Percentiles rank a stretch among this genome's conserved stretches.
phyloP scores from a whole-genome alignment of 257 asterid species.

The Scutellaria baicalensis region DNA sequence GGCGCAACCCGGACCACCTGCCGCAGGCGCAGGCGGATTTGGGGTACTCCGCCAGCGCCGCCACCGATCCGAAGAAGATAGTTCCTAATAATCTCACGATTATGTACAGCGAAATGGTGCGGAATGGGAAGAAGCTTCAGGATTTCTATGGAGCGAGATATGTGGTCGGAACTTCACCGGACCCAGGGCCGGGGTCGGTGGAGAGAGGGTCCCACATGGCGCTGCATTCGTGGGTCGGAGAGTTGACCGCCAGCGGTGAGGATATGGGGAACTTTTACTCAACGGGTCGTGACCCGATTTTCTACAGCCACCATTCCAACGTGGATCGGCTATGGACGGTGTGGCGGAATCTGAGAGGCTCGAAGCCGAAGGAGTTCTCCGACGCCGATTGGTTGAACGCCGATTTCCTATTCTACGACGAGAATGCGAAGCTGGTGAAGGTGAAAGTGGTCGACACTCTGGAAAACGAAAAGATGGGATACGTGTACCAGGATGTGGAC shows the following conservation, averaged over 20 bases:
- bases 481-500: conserved; percentile 23
- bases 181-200: conserved; percentile 35
- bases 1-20: conserved; percentile 22
- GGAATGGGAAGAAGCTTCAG: conserved; percentile 17
- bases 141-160: conserved; percentile 35
- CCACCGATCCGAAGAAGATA: conserved; percentile 17
- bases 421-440: conserved; percentile 31
- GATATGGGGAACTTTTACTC: conserved; percentile 52
- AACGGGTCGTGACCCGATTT: conserved; percentile 25
- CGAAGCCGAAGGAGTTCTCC: conserved; percentile 16
- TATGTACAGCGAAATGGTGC: conserved; percentile 39
- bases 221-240: conserved; percentile 35
- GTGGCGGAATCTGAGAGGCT: conserved; percentile 28
- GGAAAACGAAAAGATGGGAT: conserved; percentile 30
- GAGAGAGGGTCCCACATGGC: conserved; percentile 38
- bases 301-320: conserved; percentile 36
- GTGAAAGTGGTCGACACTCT: conserved; percentile 24
- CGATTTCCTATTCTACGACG: conserved; percentile 34
- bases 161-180: conserved; percentile 20
- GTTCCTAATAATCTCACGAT: conserved; percentile 20
- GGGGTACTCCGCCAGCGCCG: conserved; percentile 14
- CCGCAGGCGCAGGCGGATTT: conserved; percentile 29
- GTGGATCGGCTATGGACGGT: conserved; percentile 43
- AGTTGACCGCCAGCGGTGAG: conserved; percentile 23
- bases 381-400: conserved; percentile 34